Evolutionary conservation across 2,329 filamentous ascomycete genomes (phyloP).

Genomic region (Alternaria postmessia): DNA sequence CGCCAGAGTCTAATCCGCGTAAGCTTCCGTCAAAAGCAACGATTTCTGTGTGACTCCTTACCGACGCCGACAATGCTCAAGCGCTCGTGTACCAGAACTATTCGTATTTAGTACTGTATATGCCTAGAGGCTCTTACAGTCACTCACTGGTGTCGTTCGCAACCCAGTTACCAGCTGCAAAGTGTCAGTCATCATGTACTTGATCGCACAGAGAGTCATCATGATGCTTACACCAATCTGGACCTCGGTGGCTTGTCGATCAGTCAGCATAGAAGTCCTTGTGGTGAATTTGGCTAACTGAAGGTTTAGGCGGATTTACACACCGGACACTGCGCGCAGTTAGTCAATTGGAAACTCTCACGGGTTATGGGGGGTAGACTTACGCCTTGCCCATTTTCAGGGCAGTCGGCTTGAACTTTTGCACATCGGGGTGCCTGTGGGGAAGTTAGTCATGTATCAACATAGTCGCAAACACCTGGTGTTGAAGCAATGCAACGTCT

Average conservation of each 20-base stretch:
- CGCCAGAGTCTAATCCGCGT: slow-evolving; percentile 77
- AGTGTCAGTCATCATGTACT: slow-evolving; percentile 44
- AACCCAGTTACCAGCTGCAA: slow-evolving; percentile 82
- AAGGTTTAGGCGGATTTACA: background rate
- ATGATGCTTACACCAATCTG: slow-evolving; percentile 89
- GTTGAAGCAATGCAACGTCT: slow-evolving; percentile 10
- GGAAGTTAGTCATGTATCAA: slow-evolving; percentile 40
- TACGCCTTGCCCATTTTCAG: slow-evolving; percentile 94
- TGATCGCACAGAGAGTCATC: slow-evolving; percentile 36
- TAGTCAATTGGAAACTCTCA: slow-evolving; percentile 42
- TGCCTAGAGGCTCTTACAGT: background rate
- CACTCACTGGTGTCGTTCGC: slow-evolving; percentile 85
- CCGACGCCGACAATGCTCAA: slow-evolving; percentile 97
- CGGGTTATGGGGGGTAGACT: slow-evolving; percentile 50
- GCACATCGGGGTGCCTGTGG: slow-evolving; percentile 83
- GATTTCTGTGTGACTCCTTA: slow-evolving; percentile 58
- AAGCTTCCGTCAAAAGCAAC: slow-evolving; percentile 22
- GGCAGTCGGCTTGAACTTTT: slow-evolving; percentile 94
- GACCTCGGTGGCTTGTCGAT: slow-evolving; percentile 75
- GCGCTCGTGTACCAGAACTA: slow-evolving; percentile 91
- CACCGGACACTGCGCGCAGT: slow-evolving; percentile 71
- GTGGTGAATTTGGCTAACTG: background rate
- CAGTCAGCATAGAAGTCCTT: background rate
- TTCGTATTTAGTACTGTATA: slow-evolving; percentile 29
- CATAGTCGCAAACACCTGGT: slow-evolving; percentile 12